Evolutionary conservation across 495 filamentous ascomycete genomes (phyloP).

Genomic region (Diplogelasinospora grovesii): DNA sequence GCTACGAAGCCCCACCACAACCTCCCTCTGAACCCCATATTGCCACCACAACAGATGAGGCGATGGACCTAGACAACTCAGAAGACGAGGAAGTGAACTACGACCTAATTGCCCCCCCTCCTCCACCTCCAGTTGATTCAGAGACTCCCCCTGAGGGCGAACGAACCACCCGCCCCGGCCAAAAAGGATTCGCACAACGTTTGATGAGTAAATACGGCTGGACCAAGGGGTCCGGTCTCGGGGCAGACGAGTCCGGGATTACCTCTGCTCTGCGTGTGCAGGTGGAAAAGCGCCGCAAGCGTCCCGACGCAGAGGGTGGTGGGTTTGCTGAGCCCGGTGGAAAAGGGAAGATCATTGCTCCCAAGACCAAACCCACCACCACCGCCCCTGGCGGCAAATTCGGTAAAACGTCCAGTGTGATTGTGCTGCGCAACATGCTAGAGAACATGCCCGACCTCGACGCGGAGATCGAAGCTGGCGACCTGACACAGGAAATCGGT

Average conservation of each 20-base stretch:
- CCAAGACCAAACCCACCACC: constrained; percentile 27
- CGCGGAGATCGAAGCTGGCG: constrained; percentile 60
- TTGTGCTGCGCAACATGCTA: constrained; percentile 74
- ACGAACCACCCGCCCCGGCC: constrained; percentile 65
- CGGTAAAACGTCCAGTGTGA: constrained; percentile 70
- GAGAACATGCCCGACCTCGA: constrained; percentile 63
- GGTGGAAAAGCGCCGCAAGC: constrained; percentile 74
- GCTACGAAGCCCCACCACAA: constrained; percentile 60
- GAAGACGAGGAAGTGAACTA: constrained; percentile 40
- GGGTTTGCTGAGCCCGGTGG: constrained; percentile 64
- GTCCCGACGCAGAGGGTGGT: constrained; percentile 70
- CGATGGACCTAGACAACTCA: constrained; percentile 46
- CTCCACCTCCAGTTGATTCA: not conserved
- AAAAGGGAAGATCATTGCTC: constrained; percentile 74
- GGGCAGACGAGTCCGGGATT: constrained; percentile 73
- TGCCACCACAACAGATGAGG: constrained; percentile 44
- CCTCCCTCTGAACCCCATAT: not conserved
- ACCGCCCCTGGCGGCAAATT: constrained; percentile 30
- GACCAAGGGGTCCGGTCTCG: constrained; percentile 80
- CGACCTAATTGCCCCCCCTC: constrained; percentile 21
- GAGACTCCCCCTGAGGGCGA: constrained; percentile 7
- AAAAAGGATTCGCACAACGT: constrained; percentile 74
- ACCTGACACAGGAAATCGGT: constrained; percentile 83
- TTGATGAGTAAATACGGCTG: constrained; percentile 91
- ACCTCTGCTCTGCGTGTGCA: constrained; percentile 74